A percentile compares a stretch with the other conserved stretches of the same genome.
Conservation (phyloP, 2,329 filamentous ascomycete genomes). For the Fusarium nisikadoi region DNA sequence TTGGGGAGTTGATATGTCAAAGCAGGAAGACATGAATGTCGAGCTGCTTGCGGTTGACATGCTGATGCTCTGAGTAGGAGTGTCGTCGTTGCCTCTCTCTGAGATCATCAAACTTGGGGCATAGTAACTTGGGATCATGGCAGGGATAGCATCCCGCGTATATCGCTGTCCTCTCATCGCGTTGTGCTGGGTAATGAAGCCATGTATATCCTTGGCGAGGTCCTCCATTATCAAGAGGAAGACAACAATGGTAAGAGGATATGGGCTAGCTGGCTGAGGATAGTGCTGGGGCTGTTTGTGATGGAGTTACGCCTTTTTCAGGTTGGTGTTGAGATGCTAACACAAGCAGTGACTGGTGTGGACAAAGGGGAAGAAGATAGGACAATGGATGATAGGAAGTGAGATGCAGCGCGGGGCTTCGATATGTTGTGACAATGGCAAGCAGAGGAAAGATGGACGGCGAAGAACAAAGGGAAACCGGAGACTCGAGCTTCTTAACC, state of each 20-base stretch:
- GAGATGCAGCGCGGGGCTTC: not conserved
- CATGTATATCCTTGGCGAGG: slow-evolving; percentile 24
- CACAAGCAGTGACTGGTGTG: not conserved
- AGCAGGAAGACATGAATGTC: slow-evolving; percentile 21
- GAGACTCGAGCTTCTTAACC: slow-evolving; percentile 25
- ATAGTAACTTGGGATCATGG: slow-evolving; percentile 12
- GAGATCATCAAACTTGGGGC: slow-evolving; percentile 26
- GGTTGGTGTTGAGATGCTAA: not conserved
- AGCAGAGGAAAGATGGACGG: not conserved
- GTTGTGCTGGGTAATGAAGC: slow-evolving; percentile 29
- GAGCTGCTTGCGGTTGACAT: slow-evolving; percentile 26
- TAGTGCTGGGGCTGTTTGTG: not conserved
- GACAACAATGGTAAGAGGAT: not conserved
- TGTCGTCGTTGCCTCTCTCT: not conserved
- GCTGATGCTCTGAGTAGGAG: slow-evolving; percentile 8
- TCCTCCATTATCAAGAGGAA: slow-evolving; percentile 11
- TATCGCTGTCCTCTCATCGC: slow-evolving; percentile 7
- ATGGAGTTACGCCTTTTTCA: not conserved
- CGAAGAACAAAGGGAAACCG: not conserved
- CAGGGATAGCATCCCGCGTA: not conserved
- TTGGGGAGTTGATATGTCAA: slow-evolving; percentile 3
- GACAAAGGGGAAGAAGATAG: not conserved
- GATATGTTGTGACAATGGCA: not conserved
- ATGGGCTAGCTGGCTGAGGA: not conserved
- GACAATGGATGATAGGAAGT: not conserved